Percentiles rank a stretch among this genome's conserved stretches.
Conservation (phyloP, 2,329 filamentous ascomycete species). For the Sporothrix luriei region DNA sequence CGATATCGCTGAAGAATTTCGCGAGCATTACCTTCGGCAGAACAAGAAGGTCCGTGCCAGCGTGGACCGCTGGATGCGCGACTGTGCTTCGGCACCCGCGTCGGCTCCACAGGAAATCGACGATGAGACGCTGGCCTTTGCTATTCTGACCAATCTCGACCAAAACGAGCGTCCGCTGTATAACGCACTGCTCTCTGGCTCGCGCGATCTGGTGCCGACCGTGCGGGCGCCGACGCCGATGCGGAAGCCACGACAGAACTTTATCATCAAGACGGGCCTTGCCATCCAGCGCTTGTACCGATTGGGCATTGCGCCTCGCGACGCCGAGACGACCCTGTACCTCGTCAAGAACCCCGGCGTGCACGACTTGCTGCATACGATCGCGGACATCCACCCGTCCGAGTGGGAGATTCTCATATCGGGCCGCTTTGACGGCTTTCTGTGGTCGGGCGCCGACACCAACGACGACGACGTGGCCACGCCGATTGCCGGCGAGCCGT, state of each 20-base stretch:
- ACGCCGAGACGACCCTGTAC: slow-evolving; percentile 83
- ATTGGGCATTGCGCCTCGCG: slow-evolving; percentile 70
- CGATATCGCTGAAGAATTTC: slow-evolving; percentile 90
- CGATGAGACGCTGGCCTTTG: slow-evolving; percentile 90
- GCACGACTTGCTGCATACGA: slow-evolving; percentile 83
- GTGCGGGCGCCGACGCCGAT: slow-evolving; percentile 69
- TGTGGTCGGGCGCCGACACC: slow-evolving; percentile 91
- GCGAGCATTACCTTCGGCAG: slow-evolving; percentile 88
- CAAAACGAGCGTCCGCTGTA: slow-evolving; percentile 76
- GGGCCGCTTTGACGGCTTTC: slow-evolving; percentile 91
- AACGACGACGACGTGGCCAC: slow-evolving; percentile 45
- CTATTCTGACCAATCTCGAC: slow-evolving; percentile 85
- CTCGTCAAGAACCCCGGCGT: slow-evolving; percentile 79
- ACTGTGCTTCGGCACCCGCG: slow-evolving; percentile 71
- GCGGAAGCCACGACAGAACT: slow-evolving; percentile 67
- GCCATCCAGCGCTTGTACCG: slow-evolving; percentile 86
- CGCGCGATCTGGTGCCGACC: slow-evolving; percentile 58
- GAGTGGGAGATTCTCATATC: slow-evolving; percentile 97
- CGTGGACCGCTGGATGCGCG: slow-evolving; percentile 86
- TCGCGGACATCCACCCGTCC: slow-evolving; percentile 84
- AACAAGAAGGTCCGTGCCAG: slow-evolving; percentile 90
- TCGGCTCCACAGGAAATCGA: slow-evolving; percentile 86
- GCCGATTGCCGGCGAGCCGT: slow-evolving; percentile 47
- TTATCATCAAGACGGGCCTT: slow-evolving; percentile 72
- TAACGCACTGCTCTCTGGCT: slow-evolving; percentile 72